Evolutionary conservation across 345 rosid genomes (phyloP), one percentile per base, ranked within the genome.

Genomic region (Euphorbia lathyris): DNA sequence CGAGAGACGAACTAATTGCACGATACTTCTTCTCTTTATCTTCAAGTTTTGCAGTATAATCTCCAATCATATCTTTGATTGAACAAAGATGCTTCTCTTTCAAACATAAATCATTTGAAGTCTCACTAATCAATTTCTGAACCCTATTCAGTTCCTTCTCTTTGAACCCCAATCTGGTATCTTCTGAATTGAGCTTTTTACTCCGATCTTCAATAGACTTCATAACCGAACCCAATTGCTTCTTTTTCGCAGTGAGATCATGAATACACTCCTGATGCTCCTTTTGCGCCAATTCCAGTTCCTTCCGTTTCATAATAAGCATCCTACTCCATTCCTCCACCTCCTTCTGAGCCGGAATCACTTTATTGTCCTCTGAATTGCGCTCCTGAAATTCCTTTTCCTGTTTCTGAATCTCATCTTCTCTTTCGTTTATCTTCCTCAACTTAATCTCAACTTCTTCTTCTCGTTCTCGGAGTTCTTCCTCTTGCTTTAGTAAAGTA

Each of bases 371-470:
- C 55, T n/a, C 22, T 6, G 47, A 30, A 4, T n/a, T 34, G 20
- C 67, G 66, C 64, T 72, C 71, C 22, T 26, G 27, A 74, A 79
- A 56, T 17, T 69, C 66, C 32, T 58, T 55, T 58, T 71, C 68
- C 48, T 76, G 79, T 60, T 23, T 57, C 25, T 52, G 51, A 3
- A 72, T 19, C 52, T 61, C 74, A 13, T 52, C 40, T 9, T 17
- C 9, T 30, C 64, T 20, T 30, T 52, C 74, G 0, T 67, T 45
- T 2, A 51, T 40, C 13, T 20, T 36, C 29, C 19, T 32, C 9
- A 14, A 8, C 34, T 67, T 60, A 36, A 60, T 52, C 16, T 67
- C 60, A 40, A 63, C 58, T 42, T 63, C 63, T 26, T 27, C 12
- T 9, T 47, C 45, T 7, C 66, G 55, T 32, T 57, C 6, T 58